A percentile compares a stretch with the other conserved stretches of the same genome.
phyloP scores from a whole-genome alignment of 139 green algal genomes.

The Desmodesmus armatus region DNA sequence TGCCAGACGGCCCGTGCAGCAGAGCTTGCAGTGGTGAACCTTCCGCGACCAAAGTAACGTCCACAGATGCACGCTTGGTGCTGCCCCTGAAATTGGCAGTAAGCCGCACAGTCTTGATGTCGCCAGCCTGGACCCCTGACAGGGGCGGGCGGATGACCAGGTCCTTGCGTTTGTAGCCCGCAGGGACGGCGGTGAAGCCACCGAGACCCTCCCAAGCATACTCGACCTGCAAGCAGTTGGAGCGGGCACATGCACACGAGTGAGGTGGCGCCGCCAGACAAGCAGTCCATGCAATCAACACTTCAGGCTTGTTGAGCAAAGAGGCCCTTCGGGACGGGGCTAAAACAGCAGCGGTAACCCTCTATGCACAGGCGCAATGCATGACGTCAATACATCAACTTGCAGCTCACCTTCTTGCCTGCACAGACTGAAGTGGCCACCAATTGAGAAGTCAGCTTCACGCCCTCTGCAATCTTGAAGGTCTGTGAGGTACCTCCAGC shows the following conservation, averaged over 20 bases:
- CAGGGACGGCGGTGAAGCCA: background rate
- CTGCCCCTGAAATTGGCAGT: background rate
- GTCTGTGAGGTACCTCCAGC: background rate
- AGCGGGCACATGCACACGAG: background rate
- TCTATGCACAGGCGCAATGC: background rate
- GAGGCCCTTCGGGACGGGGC: no score
- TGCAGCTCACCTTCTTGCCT: conserved; percentile 4
- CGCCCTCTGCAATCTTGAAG: conserved; percentile 29
- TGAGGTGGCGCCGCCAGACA: background rate
- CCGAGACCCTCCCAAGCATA: background rate
- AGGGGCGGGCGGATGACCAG: background rate
- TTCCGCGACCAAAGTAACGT: background rate
- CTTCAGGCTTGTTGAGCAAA: background rate
- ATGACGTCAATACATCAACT: background rate
- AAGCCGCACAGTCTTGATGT: background rate
- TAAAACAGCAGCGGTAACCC: background rate
- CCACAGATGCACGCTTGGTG: background rate
- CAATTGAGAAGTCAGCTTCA: background rate
- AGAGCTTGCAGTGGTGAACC: background rate
- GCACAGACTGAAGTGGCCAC: conserved; percentile 13
- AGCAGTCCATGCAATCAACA: background rate
- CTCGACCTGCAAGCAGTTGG: background rate
- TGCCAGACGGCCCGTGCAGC: background rate
- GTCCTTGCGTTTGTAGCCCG: conserved; percentile 8
- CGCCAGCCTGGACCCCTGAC: background rate